A percentile compares a stretch with the other conserved stretches of the same genome.
These are phyloP conservation scores for Macroventuria anomochaeta DNA, from an alignment of 2,329 filamentous ascomycete genomes.

Conservation along the genomic window DNA sequence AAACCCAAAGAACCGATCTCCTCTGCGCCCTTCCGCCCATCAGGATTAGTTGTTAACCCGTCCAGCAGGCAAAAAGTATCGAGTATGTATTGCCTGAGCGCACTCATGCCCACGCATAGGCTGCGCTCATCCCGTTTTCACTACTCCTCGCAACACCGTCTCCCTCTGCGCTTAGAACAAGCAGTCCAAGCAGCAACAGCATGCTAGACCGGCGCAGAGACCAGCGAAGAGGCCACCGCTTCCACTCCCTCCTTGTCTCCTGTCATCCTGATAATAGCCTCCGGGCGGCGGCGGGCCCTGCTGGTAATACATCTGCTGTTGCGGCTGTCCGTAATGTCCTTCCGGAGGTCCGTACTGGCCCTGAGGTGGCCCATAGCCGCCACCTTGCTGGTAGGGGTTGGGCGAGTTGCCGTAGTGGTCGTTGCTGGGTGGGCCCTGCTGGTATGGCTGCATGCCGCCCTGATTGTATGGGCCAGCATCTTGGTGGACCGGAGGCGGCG, in stretches of 20 bases:
- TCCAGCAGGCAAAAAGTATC: slow-evolving; percentile 19
- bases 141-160: neutral
- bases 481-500: slow-evolving; percentile 41
- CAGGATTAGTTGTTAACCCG: slow-evolving; percentile 19
- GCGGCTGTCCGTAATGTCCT: slow-evolving; percentile 40
- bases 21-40: slow-evolving; percentile 5
- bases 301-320: slow-evolving; percentile 47
- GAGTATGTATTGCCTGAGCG: slow-evolving; percentile 2
- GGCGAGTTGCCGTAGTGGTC: slow-evolving; percentile 28
- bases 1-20: neutral
- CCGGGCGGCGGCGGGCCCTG: slow-evolving; percentile 42
- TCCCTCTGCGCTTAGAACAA: slow-evolving; percentile 49
- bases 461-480: slow-evolving; percentile 37
- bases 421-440: slow-evolving; percentile 22
- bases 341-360: slow-evolving; percentile 33
- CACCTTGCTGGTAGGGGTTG: slow-evolving; percentile 30
- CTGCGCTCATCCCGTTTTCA: neutral
- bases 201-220: slow-evolving; percentile 55
- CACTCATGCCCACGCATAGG: neutral
- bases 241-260: slow-evolving; percentile 37
- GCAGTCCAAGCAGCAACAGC: slow-evolving; percentile 61
- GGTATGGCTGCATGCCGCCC: slow-evolving; percentile 20
- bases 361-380: slow-evolving; percentile 28
- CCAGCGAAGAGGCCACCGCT: slow-evolving; percentile 52
- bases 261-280: slow-evolving; percentile 51